Percentiles rank a stretch among this genome's conserved stretches.
Evolutionary conservation across 2,329 filamentous ascomycete species (phyloP).

Genomic region (Exophiala mesophila): DNA sequence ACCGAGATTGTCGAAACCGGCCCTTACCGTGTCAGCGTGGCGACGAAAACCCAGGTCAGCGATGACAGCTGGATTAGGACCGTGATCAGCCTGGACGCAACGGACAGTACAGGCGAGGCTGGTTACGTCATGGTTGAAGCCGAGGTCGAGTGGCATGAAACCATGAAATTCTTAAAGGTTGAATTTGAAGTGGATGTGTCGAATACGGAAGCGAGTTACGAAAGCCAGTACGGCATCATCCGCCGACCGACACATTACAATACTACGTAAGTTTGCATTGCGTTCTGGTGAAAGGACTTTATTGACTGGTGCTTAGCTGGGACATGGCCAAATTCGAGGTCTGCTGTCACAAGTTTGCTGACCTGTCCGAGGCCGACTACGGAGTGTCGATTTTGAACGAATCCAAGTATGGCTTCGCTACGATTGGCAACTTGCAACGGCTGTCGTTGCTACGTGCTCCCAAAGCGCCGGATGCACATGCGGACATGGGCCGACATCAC

Average conservation of each 20-base stretch:
- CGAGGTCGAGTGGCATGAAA: slow-evolving; percentile 95
- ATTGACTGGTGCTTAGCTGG: slow-evolving; percentile 65
- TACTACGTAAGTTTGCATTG: slow-evolving; percentile 63
- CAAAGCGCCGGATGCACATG: slow-evolving; percentile 88
- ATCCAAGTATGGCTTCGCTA: slow-evolving; percentile 93
- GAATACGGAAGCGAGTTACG: slow-evolving; percentile 90
- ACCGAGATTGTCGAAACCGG: slow-evolving; percentile 68
- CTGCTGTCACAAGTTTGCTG: slow-evolving; percentile 90
- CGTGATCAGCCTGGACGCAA: slow-evolving; percentile 72
- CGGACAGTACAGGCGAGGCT: slow-evolving; percentile 54
- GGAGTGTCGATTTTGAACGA: slow-evolving; percentile 93
- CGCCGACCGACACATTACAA: slow-evolving; percentile 95
- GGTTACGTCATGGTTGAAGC: slow-evolving; percentile 72
- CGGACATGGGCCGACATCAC: slow-evolving; percentile 84
- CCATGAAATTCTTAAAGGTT: slow-evolving; percentile 96
- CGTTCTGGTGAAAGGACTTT: too few species aligned
- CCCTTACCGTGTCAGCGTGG: slow-evolving; percentile 71
- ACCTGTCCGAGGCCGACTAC: slow-evolving; percentile 80
- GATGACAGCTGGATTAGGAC: slow-evolving; percentile 81
- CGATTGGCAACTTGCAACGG: slow-evolving; percentile 81
- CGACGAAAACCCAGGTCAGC: slow-evolving; percentile 82
- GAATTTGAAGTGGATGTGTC: slow-evolving; percentile 91
- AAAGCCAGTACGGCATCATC: slow-evolving; percentile 88
- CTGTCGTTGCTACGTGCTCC: slow-evolving; percentile 79
- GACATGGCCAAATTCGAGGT: slow-evolving; percentile 98